A percentile compares a stretch with the other conserved stretches of the same genome.
Evolutionary conservation across 345 rosid genomes (phyloP).

Genomic region (Mangifera indica): DNA sequence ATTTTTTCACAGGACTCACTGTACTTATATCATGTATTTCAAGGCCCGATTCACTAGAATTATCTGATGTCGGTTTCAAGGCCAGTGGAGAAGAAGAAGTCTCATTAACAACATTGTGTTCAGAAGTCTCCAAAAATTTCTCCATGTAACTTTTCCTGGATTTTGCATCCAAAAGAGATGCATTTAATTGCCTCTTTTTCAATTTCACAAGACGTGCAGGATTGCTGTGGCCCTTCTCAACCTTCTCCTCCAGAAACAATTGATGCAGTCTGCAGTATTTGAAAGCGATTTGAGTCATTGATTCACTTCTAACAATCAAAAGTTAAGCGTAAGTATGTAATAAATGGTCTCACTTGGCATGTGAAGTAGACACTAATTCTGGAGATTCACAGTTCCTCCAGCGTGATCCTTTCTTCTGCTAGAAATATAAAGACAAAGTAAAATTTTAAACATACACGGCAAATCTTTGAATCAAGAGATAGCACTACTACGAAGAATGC

Average conservation of each 20-base stretch:
- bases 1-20: constrained; percentile 46
- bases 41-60: constrained; percentile 46
- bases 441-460: not conserved
- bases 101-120: constrained; percentile 46
- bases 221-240: constrained; percentile 62
- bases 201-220: constrained; percentile 85
- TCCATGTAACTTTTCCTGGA: constrained; percentile 91
- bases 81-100: constrained; percentile 45
- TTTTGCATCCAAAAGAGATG: constrained; percentile 57
- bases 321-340: constrained; percentile 20
- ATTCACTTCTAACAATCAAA: constrained; percentile 16
- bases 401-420: constrained; percentile 79
- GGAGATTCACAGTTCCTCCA: constrained; percentile 87
- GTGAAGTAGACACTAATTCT: constrained; percentile 58
- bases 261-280: constrained; percentile 82
- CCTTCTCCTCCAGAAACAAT: constrained; percentile 80
- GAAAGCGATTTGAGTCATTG: constrained; percentile 33
- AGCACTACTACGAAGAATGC: not conserved
- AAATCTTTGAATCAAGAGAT: not conserved
- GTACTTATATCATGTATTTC: constrained; percentile 50
- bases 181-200: constrained; percentile 83
- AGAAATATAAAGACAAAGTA: constrained; percentile 18
- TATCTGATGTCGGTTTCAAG: constrained; percentile 45
- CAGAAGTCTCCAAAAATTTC: constrained; percentile 67
- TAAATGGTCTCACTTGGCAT: constrained; percentile 70